These are phyloP conservation scores for Podospora fimiseda DNA, from an alignment of 495 filamentous ascomycete species.

Conservation along the genomic window DNA sequence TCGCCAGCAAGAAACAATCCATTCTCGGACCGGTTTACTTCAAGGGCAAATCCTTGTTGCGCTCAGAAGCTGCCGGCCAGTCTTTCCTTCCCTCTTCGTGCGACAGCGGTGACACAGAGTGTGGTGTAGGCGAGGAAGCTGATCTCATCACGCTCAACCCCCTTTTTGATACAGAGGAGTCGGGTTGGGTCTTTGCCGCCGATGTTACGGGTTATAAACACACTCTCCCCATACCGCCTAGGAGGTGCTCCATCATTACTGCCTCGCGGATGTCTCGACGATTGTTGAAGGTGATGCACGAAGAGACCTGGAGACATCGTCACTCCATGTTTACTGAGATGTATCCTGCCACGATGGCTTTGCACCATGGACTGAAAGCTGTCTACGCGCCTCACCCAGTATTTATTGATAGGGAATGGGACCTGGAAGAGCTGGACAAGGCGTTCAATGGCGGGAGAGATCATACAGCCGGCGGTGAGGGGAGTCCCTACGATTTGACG, in stretches of 20 bases:
- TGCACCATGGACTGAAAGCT: constrained; percentile 93
- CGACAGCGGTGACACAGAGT: constrained; percentile 40
- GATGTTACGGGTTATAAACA: constrained; percentile 84
- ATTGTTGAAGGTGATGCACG: constrained; percentile 80
- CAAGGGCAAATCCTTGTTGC: constrained; percentile 48
- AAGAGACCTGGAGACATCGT: constrained; percentile 66
- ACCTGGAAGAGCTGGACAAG: constrained; percentile 60
- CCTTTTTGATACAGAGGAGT: constrained; percentile 79
- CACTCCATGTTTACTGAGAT: constrained; percentile 94
- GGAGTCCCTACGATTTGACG: constrained; percentile 68
- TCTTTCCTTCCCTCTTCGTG: constrained; percentile 49
- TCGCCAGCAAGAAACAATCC: constrained; percentile 43
- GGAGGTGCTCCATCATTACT: constrained; percentile 79
- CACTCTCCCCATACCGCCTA: constrained; percentile 57
- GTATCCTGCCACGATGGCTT: constrained; percentile 76
- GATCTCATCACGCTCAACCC: constrained; percentile 95
- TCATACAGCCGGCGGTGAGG: constrained; percentile 59
- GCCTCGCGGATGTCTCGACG: constrained; percentile 73
- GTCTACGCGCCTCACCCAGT: constrained; percentile 90
- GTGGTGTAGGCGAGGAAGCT: constrained; percentile 86
- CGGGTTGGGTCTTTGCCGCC: constrained; percentile 77
- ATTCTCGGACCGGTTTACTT: constrained; percentile 75
- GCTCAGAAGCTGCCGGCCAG: constrained; percentile 56
- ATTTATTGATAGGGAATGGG: constrained; percentile 81
- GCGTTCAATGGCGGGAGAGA: constrained; percentile 83